Base-by-base conservation (phyloP, 2,329 filamentous ascomycete species). In the Huntiella abstrusa region DNA sequence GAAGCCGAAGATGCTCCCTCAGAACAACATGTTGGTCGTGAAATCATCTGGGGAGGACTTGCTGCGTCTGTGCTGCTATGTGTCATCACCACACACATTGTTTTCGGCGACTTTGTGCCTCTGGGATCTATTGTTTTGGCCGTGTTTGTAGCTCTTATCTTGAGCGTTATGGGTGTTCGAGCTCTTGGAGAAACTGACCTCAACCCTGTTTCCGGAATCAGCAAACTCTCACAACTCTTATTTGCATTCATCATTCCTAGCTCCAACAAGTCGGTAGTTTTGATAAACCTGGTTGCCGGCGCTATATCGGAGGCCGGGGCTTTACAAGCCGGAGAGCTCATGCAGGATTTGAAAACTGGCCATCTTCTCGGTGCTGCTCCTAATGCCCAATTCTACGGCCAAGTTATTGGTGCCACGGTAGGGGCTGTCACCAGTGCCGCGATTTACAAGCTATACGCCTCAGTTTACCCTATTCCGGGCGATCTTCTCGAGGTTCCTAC, bases 291-390 rank as follows among this genome's bases (percentile, higher is more conserved):
- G 1, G 77, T 98, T 5, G 91, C 88, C 0, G 91, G 91, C 6
- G 91, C 91, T 0, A 79, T 98, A 28, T 17, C 10, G 12, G 33
- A 12, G 41, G 17, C 37, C 13, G 69, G 91, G 4, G 91, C 91
- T 3, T 68, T 96, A 4, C 91, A 98, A 65, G 88, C 91, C 2
- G 91, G 91, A 6, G 91, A 98, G 60, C 75, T 98, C 47, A 83
- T 98, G 73, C 91, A 98, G 59, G 91, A 98, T 58, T 71, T 98
- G 28, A 98, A 98, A 61, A 95, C 91, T 0, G 91, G 91, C 0
- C 87, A 98, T 60, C 66, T 98, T 0, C 71, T 98, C 1, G 87
- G 88, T 8, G 91, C 91, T 1, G 83, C 85, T 3, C 91, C 91
- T 0, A 91, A 83, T 54, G 91, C 91, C 0, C 91, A 98, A 56